These are phyloP conservation scores for Hyphopichia fennica DNA, from an alignment of 1,139 yeast species.

Conservation along the genomic window DNA sequence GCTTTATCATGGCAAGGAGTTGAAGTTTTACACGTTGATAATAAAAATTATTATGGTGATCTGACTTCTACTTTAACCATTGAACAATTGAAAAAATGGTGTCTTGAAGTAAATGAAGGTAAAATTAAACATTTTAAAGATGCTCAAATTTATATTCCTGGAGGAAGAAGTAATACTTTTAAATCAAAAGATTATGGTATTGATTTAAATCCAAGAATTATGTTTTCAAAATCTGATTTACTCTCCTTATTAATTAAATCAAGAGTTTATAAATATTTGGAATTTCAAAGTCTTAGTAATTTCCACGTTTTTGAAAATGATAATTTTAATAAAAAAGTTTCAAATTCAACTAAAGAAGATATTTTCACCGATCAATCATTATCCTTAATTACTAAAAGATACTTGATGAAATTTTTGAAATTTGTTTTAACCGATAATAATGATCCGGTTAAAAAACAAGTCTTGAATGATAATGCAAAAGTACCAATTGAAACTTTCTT, in stretches of 20 bases:
- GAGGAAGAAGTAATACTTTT: conserved; percentile 44
- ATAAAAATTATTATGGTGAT: conserved; percentile 85
- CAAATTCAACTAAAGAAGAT: conserved; percentile 78
- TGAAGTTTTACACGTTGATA: conserved; percentile 83
- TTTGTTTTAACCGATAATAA: conserved; percentile 74
- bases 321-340: conserved; percentile 73
- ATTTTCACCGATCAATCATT: conserved; percentile 88
- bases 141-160: conserved; percentile 74
- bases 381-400: conserved; percentile 73
- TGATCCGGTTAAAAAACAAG: conserved; percentile 42
- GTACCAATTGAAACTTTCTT: conserved; percentile 61
- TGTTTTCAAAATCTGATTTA: conserved; percentile 87
- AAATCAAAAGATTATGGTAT: conserved; percentile 79
- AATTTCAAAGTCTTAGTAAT: conserved; percentile 83
- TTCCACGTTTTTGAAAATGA: conserved; percentile 94
- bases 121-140: conserved; percentile 53
- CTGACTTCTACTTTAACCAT: conserved; percentile 80
- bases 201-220: conserved; percentile 83
- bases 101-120: conserved; percentile 58
- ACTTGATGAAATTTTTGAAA: conserved; percentile 89
- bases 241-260: conserved; percentile 75
- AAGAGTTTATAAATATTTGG: conserved; percentile 86
- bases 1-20: conserved; percentile 97
- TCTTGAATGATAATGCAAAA: conserved; percentile 57
- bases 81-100: conserved; percentile 84